These are phyloP conservation scores for Plenodomus lindquistii DNA, from an alignment of 2,329 filamentous ascomycete species.

Conservation along the genomic window DNA sequence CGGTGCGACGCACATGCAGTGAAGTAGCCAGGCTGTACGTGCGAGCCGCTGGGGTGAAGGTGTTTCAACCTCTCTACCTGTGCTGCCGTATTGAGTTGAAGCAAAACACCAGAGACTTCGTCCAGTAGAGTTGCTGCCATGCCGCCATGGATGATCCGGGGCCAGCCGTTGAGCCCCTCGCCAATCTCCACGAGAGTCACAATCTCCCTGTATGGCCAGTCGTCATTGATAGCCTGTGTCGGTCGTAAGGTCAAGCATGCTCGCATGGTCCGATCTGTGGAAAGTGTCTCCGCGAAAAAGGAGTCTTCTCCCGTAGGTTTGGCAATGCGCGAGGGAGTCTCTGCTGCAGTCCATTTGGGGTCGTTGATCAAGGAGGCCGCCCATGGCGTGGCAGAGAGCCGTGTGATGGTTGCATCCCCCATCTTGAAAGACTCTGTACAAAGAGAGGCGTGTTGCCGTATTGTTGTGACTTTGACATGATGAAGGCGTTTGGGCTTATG, in stretches of 20 bases:
- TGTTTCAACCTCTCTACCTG: constrained; percentile 11
- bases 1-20: constrained; percentile 45
- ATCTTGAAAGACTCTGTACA: constrained; percentile 8
- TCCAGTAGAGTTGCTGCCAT: constrained; percentile 63
- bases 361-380: constrained; percentile 51
- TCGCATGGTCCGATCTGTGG: constrained; percentile 55
- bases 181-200: constrained; percentile 52
- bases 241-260: constrained; percentile 29
- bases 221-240: constrained; percentile 16
- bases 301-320: constrained; percentile 52
- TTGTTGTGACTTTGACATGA: neutral
- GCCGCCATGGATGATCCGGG: constrained; percentile 60
- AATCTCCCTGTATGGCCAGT: constrained; percentile 41
- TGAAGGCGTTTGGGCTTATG: neutral
- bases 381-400: constrained; percentile 52
- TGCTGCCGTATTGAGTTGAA: constrained; percentile 48
- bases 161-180: constrained; percentile 58
- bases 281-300: constrained; percentile 59
- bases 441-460: neutral
- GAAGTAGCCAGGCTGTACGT: constrained; percentile 16
- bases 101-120: constrained; percentile 58
- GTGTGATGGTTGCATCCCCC: constrained; percentile 22
- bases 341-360: constrained; percentile 46
- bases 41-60: constrained; percentile 1
- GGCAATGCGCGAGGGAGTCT: constrained; percentile 37